These are phyloP conservation scores for Pythium sukuiense DNA, from an alignment of 352 stramenopile species.

Conservation along the genomic window DNA sequence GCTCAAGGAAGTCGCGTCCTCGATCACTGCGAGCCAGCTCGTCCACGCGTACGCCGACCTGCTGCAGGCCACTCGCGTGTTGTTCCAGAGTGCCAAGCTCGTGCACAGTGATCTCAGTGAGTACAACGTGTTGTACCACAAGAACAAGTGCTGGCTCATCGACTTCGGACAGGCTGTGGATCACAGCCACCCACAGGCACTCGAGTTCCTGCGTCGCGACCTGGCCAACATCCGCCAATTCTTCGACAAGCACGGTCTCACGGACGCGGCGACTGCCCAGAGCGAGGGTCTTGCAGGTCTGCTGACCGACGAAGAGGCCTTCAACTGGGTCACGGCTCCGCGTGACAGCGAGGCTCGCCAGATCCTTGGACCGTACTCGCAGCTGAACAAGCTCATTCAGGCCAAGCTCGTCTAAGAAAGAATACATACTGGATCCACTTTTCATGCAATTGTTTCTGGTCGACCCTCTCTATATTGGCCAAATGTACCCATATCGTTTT, in stretches of 20 bases:
- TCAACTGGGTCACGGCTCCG: constrained; percentile 12
- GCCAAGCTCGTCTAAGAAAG: constrained; percentile 6
- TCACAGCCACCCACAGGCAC: constrained; percentile 65
- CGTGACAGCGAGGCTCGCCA: background rate
- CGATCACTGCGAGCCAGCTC: constrained; percentile 55
- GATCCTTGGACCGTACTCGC: background rate
- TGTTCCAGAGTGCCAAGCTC: constrained; percentile 58
- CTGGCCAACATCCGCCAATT: constrained; percentile 75
- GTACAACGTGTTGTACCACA: constrained; percentile 90
- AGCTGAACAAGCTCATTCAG: constrained; percentile 2
- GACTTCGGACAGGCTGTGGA: constrained; percentile 92
- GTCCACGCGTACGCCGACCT: constrained; percentile 55
- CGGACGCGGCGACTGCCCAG: background rate
- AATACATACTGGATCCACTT: background rate
- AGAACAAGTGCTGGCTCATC: constrained; percentile 83
- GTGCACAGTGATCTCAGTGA: constrained; percentile 74
- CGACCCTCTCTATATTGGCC: too few relatives aligned
- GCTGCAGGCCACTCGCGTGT: constrained; percentile 40
- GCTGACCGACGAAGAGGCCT: constrained; percentile 11
- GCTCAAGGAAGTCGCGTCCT: constrained; percentile 58
- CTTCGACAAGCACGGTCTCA: constrained; percentile 54
- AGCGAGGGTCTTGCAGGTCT: constrained; percentile 1
- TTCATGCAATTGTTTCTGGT: background rate
- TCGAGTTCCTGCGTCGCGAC: constrained; percentile 72
- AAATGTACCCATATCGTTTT: background rate